Evolutionary conservation across 2,329 filamentous ascomycete species (phyloP), one percentile per base, ranked within the genome.

Genomic region (Sporothrix humicola): DNA sequence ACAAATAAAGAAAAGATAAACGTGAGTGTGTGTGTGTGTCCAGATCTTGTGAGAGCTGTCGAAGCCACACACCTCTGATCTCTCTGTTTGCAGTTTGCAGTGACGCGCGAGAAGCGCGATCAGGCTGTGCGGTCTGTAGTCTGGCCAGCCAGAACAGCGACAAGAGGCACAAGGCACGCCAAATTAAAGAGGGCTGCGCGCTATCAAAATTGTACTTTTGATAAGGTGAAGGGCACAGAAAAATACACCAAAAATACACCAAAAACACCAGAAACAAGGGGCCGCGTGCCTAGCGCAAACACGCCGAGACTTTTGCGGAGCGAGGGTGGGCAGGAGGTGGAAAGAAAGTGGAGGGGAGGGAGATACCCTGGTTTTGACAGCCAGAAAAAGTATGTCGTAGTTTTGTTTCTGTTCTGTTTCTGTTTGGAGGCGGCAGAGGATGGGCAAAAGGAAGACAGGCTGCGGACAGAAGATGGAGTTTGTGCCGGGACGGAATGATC

Each of bases 101-200:
- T 50, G 72, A 74, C 74, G 75, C 75, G 75, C 75, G 74, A 76
- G 73, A 77, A 74, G 76, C 76, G 76, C 74, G 76, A 74, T 46
- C 44, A 9, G 10, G n/a, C 54, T 26, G 7, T 26, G 54, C 13
- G 13, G 10, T 37, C n/a, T 56, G 9, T 37, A 56, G 48, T 17
- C 48, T 52, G 31, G 31, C 31, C 31, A 17, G 15, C 48, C 48
- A 52, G 48, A 15, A n/a, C 3, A 37, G 31, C 31, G 31, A 37
- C 31, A 37, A 37, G 31, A 37, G 31, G 31, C 31, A 37, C 31
- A 37, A 37, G 31, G 31, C 31, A 37, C 31, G 31, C 13, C 26
- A 42, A 44, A 20, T n/a, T 20, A 17, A 37, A 15, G 37, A 44
- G 31, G n/a, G 42, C 61, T 48, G 61, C 42, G 42, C 50, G 69